phyloP scores from a whole-genome alignment of 2,329 filamentous ascomycete genomes.

The Cladosporium sp. region DNA sequence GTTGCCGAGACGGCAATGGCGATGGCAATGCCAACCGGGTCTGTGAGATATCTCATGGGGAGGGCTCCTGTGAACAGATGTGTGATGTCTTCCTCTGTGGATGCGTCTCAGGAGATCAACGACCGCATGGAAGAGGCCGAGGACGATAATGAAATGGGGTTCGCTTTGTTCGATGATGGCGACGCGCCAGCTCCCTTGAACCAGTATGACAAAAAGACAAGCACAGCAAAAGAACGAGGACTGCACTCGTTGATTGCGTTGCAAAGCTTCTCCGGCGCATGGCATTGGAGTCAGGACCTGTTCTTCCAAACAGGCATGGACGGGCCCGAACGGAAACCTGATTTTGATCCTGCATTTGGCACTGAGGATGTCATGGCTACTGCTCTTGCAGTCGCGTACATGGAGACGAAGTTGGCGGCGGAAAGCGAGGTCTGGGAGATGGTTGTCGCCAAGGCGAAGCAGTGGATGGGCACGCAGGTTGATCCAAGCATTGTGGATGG shows the following conservation, averaged over 20 bases:
- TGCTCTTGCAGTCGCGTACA: constrained; percentile 43
- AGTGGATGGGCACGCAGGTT: constrained; percentile 16
- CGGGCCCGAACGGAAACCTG: not conserved
- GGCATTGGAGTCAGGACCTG: constrained; percentile 37
- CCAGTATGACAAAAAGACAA: too few species aligned
- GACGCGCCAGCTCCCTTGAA: too few species aligned
- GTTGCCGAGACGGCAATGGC: too few species aligned
- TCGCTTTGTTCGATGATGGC: constrained; percentile 16
- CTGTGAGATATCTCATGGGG: too few species aligned
- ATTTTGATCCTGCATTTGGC: not conserved
- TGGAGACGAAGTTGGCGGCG: constrained; percentile 43
- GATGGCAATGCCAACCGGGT: too few species aligned
- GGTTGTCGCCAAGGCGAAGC: constrained; percentile 58
- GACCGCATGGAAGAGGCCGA: constrained; percentile 18
- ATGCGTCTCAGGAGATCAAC: too few species aligned
- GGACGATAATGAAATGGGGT: constrained; percentile 20
- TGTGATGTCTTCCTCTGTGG: too few species aligned
- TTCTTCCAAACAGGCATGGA: constrained; percentile 19
- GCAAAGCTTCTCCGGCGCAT: constrained; percentile 50
- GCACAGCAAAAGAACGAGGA: too few species aligned
- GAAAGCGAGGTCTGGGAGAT: constrained; percentile 60
- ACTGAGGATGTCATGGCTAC: constrained; percentile 31
- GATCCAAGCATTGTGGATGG: not conserved
- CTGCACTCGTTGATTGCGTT: not conserved
- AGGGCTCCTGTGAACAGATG: too few species aligned